phyloP scores from a whole-genome alignment of 176 grass and related monocot species.

The Eleusine coracana region DNA sequence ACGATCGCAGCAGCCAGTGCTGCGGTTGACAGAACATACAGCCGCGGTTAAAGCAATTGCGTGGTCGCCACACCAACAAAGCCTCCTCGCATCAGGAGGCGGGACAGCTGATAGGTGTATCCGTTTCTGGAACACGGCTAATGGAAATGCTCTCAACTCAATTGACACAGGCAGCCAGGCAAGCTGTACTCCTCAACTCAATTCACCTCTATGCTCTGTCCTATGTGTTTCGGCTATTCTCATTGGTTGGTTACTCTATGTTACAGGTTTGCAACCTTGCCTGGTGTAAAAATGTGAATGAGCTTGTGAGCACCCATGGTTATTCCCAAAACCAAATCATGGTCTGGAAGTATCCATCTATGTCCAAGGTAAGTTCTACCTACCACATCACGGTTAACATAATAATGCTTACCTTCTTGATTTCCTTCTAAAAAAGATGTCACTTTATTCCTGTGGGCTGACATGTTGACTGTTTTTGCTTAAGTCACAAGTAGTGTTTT shows the following conservation, averaged over 20 bases:
- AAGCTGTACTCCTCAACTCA: conserved; percentile 32
- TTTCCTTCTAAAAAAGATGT: background rate
- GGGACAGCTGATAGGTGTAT: conserved; percentile 96
- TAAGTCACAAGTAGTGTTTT: too few relatives aligned
- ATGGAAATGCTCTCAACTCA: conserved; percentile 86
- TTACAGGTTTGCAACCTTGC: conserved; percentile 93
- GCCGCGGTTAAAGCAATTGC: conserved; percentile 96
- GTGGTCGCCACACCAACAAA: conserved; percentile 94
- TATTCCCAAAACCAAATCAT: conserved; percentile 99
- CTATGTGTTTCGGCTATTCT: background rate
- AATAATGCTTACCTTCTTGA: background rate
- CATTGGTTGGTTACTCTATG: background rate
- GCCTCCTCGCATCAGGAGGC: conserved; percentile 89
- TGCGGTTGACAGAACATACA: conserved; percentile 86
- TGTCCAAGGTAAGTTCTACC: conserved; percentile 65
- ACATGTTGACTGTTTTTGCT: background rate
- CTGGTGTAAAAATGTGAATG: conserved; percentile 97
- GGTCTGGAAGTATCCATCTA: conserved; percentile 99
- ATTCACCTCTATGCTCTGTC: background rate
- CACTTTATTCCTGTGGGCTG: background rate
- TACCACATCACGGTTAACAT: too few relatives aligned
- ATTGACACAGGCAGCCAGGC: conserved; percentile 95
- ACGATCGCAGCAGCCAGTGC: conserved; percentile 74
- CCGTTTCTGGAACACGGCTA: conserved; percentile 90
- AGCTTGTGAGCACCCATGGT: conserved; percentile 94